These are phyloP conservation scores for Coemansia sp. DNA, from an alignment of 192 early-diverging fungal species.

Conservation along the genomic window DNA sequence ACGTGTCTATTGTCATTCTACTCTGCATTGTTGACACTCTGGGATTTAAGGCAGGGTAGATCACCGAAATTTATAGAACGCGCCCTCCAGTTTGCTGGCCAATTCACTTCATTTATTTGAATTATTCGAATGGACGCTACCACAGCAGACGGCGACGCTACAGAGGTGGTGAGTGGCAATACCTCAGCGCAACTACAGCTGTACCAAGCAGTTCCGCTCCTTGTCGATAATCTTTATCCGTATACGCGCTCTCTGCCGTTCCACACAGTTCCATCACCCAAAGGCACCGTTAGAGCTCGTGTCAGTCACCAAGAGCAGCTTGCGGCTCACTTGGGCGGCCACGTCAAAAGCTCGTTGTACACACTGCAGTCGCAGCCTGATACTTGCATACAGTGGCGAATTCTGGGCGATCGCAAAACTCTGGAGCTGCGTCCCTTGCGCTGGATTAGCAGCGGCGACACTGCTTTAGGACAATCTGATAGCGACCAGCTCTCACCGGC, in stretches of 20 bases:
- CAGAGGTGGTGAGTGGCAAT: neutral
- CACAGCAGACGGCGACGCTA: neutral
- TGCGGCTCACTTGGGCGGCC: conserved; percentile 35
- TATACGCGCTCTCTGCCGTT: conserved; percentile 28
- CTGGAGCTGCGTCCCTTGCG: conserved; percentile 50
- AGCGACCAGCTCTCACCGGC: neutral
- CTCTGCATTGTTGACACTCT: neutral
- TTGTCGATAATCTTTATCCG: conserved; percentile 53
- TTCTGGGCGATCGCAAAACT: conserved; percentile 38
- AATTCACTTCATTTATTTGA: neutral
- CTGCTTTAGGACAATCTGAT: neutral
- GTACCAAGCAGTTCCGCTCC: conserved; percentile 40
- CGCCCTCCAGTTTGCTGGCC: neutral
- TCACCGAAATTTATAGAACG: neutral
- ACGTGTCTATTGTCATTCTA: neutral
- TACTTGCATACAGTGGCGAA: conserved; percentile 52
- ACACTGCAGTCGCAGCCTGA: conserved; percentile 45
- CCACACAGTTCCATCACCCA: conserved; percentile 40
- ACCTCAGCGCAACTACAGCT: conserved; percentile 35
- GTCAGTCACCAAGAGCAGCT: conserved; percentile 27
- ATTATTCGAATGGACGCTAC: conserved; percentile 8
- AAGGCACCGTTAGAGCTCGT: neutral
- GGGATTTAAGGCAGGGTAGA: neutral
- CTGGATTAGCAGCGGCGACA: conserved; percentile 30
- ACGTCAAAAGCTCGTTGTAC: conserved; percentile 32